A percentile compares a stretch with the other conserved stretches of the same genome.
These are phyloP conservation scores for Naganishia sp. DNA, from an alignment of 1,284 basidiomycete genomes.

Conservation along the genomic window DNA sequence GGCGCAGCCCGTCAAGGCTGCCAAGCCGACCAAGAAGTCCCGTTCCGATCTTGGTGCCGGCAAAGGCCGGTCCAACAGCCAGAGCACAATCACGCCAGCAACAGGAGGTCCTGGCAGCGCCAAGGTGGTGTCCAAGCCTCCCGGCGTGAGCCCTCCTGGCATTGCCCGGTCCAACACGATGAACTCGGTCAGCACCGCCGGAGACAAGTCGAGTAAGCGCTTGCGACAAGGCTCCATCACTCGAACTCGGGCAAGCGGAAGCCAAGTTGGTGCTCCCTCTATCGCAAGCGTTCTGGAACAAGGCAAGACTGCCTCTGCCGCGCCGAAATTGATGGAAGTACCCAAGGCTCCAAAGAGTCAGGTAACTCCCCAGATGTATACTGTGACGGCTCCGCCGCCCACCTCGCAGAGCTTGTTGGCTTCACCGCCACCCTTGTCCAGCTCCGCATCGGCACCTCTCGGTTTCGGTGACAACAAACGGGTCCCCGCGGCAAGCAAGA, in stretches of 20 bases:
- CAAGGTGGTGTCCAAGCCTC: slow-evolving; percentile 27
- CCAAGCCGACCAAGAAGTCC: slow-evolving; percentile 29
- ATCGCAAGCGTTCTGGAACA: slow-evolving; percentile 30
- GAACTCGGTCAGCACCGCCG: slow-evolving; percentile 28
- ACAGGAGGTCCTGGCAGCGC: neutral
- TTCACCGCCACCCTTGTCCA: slow-evolving; percentile 31
- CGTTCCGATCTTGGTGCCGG: slow-evolving; percentile 41
- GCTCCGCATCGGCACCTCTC: slow-evolving; percentile 27
- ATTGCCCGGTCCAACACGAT: slow-evolving; percentile 35
- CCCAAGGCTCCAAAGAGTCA: slow-evolving; percentile 51
- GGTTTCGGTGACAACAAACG: slow-evolving; percentile 14
- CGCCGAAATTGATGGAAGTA: slow-evolving; percentile 50
- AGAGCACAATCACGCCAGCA: slow-evolving; percentile 41
- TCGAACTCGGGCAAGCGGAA: slow-evolving; percentile 24
- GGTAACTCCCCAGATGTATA: slow-evolving; percentile 44
- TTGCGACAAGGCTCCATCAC: slow-evolving; percentile 34
- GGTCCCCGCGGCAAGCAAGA: neutral
- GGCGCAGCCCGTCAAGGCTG: slow-evolving; percentile 8
- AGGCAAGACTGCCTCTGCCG: slow-evolving; percentile 35
- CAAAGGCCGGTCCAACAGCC: slow-evolving; percentile 38
- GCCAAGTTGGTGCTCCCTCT: slow-evolving; percentile 23
- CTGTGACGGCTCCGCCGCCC: slow-evolving; percentile 31
- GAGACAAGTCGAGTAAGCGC: slow-evolving; percentile 17
- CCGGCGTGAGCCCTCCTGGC: slow-evolving; percentile 18
- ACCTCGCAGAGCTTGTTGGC: slow-evolving; percentile 25